Base-by-base conservation (phyloP, 1,284 basidiomycete genomes). In the Termitomyces sp. region DNA sequence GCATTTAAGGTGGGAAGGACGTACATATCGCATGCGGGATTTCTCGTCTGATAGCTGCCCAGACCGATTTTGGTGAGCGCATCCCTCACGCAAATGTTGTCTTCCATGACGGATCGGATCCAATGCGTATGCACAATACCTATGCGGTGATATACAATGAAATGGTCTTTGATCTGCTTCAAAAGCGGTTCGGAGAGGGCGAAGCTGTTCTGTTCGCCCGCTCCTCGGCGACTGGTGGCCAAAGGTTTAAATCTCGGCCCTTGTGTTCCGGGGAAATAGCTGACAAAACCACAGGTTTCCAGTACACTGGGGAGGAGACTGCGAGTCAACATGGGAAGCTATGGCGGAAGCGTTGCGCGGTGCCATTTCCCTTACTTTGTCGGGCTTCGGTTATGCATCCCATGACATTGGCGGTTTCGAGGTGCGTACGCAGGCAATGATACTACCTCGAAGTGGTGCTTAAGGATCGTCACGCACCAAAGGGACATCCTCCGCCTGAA, bases 381-480 rank as follows among this genome's bases (percentile, higher is more conserved):
- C 85, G 17, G 86, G 87, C 2, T 89, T 88, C 63, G 83, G 78
- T 2, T 89, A 82, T 68, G 79, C 84, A 15, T 84, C 84, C 12
- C 86, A 88, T 67, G 86, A 90, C 66, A 88, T 89, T 57, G 86
- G 86, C 31, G 87, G 86, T 0, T 89, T 88, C 62, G 85, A 88
- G 73, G 73, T 75, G 38, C 38, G 65, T 53, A 47, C 12, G 8
- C 41, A 28, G 19, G 34, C 15, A 31, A 36, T 33, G 6, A 33
- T 46, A 12, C n/a, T 36, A 12, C 7, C 21, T 19, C 9, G 0
- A 17, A 41, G 8, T 33, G 5, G 10, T n/a, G 10, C 33, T 49
- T 17, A 49, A 19, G 12, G 15, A 42, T 30, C 28, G 1, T 19
- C 13, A 9, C 13, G 28, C 24, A 41, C 40, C 10, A 41, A 54